Evolutionary conservation across 441 rosid species (phyloP), one percentile per base, ranked within the genome.

Genomic region (Pelargonium cotyledonis): DNA sequence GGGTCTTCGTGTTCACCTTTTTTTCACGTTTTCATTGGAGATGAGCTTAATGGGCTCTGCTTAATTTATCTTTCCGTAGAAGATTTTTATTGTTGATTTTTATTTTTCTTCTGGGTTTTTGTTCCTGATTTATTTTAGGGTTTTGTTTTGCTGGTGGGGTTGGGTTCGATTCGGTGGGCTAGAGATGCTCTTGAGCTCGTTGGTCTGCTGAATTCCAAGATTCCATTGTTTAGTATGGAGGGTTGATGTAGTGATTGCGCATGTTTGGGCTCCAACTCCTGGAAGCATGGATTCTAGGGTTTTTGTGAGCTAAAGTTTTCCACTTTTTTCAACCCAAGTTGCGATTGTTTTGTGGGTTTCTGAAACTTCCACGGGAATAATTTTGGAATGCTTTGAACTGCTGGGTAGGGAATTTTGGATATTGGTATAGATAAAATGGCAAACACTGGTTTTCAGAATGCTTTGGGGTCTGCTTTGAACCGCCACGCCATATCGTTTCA

Each of bases 401-500:
- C 60, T 40, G 68, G 21, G 66, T 62, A 68, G 31, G 68, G 64
- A 23, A 29, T 23, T 10, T 65, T 26, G 62, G 78, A 10, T 44
- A 67, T 63, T 38, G 21, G 65, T 26, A 2, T 57, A 15, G 18
- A 70, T 74, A 43, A 73, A 73, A 86, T 89, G 96, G 86, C 91
- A 19, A 82, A 83, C 71, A 51, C 79, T 26, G 85, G 86, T 74
- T 78, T 87, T 75, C 76, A 71, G 11, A 84, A 72, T 51, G 53
- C 72, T 63, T 70, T 78, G 70, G 78, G 68, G 70, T 81, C 86
- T 53, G 67, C 84, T 38, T 78, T 81, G 78, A 80, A 73, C 43
- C 80, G 77, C 66, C 83, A 82, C 67, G 86, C 86, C 9, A 73
- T 84, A 35, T 81, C 88, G 43, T 87, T 87, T 53, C 90, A 86